These are phyloP conservation scores for Boeremia exigua DNA, from an alignment of 2,329 filamentous ascomycete species.

Conservation along the genomic window DNA sequence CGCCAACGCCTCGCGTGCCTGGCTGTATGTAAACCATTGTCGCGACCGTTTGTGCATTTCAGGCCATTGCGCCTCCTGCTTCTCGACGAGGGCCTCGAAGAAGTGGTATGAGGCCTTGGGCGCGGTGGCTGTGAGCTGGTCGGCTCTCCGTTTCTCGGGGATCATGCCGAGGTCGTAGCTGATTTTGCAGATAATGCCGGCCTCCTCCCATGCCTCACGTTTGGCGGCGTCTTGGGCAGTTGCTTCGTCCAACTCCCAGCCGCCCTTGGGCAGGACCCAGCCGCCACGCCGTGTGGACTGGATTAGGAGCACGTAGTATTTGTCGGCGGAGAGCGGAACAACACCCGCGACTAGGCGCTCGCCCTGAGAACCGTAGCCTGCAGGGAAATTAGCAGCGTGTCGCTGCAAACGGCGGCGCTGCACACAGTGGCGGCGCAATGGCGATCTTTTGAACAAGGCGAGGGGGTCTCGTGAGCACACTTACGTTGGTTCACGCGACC, in stretches of 20 bases:
- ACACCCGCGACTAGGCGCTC: slow-evolving; percentile 95
- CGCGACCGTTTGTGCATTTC: slow-evolving; percentile 91
- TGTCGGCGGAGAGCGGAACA: slow-evolving; percentile 86
- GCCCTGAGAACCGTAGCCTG: slow-evolving; percentile 90
- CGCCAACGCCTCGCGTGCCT: slow-evolving; percentile 79
- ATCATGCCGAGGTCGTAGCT: slow-evolving; percentile 87
- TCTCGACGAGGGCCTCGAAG: slow-evolving; percentile 85
- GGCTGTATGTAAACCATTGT: slow-evolving; percentile 84
- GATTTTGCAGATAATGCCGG: slow-evolving; percentile 85
- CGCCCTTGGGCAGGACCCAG: slow-evolving; percentile 97
- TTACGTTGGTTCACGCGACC: slow-evolving; percentile 83
- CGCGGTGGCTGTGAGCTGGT: slow-evolving; percentile 61
- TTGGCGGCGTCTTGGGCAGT: slow-evolving; percentile 81
- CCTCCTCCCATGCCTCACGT: slow-evolving; percentile 97
- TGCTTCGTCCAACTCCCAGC: slow-evolving; percentile 94
- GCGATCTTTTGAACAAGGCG: slow-evolving; percentile 14
- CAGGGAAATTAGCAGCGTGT: slow-evolving; percentile 20
- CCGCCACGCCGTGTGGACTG: slow-evolving; percentile 89
- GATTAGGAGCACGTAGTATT: slow-evolving; percentile 87
- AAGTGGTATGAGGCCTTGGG: slow-evolving; percentile 82
- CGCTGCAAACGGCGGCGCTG: slow-evolving; percentile 5
- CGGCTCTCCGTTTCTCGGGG: slow-evolving; percentile 72
- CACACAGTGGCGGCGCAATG: slow-evolving; percentile 3
- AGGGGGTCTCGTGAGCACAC: slow-evolving; percentile 50
- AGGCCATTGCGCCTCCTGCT: slow-evolving; percentile 87